These are phyloP conservation scores for Salvia miltiorrhiza DNA, from an alignment of 257 asterid genomes.

Conservation along the genomic window DNA sequence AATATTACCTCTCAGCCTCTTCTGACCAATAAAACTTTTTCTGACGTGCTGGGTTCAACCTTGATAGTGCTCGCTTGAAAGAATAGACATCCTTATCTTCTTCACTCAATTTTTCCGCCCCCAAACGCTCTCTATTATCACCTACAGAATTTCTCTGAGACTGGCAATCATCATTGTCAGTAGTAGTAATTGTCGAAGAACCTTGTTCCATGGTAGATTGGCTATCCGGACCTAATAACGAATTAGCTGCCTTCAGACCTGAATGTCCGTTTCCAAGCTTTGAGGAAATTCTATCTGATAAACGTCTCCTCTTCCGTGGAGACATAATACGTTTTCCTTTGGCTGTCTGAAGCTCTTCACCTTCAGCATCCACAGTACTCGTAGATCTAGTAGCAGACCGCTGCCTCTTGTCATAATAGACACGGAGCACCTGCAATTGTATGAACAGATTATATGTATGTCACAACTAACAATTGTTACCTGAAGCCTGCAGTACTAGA, in stretches of 20 bases:
- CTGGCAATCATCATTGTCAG: slow-evolving; percentile 31
- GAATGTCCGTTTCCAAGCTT: slow-evolving; percentile 39
- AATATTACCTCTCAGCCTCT: slow-evolving; percentile 76
- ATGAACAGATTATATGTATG: slow-evolving; percentile 9
- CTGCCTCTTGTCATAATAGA: slow-evolving; percentile 64
- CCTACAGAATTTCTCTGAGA: slow-evolving; percentile 30
- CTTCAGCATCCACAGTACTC: slow-evolving; percentile 40
- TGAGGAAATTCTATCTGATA: slow-evolving; percentile 34
- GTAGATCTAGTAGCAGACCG: slow-evolving; percentile 40
- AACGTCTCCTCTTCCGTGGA: slow-evolving; percentile 53
- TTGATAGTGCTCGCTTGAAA: slow-evolving; percentile 53
- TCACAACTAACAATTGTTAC: slow-evolving; percentile 4
- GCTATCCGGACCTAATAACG: slow-evolving; percentile 30
- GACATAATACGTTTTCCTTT: slow-evolving; percentile 29
- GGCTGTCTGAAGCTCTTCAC: slow-evolving; percentile 28
- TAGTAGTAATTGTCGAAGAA: slow-evolving; percentile 27
- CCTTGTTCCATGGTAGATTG: slow-evolving; percentile 36
- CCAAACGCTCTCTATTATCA: slow-evolving; percentile 30
- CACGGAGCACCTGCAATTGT: slow-evolving; percentile 74
- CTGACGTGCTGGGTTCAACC: slow-evolving; percentile 44
- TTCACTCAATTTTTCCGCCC: slow-evolving; percentile 42
- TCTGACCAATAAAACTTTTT: slow-evolving; percentile 81
- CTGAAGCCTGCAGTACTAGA: slow-evolving; percentile 12
- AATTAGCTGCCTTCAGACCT: slow-evolving; percentile 32
- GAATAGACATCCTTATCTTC: slow-evolving; percentile 37